Evolutionary conservation across 495 filamentous ascomycete genomes (phyloP), one percentile per base, ranked within the genome.

Genomic region (Penicillium egyptiacum): DNA sequence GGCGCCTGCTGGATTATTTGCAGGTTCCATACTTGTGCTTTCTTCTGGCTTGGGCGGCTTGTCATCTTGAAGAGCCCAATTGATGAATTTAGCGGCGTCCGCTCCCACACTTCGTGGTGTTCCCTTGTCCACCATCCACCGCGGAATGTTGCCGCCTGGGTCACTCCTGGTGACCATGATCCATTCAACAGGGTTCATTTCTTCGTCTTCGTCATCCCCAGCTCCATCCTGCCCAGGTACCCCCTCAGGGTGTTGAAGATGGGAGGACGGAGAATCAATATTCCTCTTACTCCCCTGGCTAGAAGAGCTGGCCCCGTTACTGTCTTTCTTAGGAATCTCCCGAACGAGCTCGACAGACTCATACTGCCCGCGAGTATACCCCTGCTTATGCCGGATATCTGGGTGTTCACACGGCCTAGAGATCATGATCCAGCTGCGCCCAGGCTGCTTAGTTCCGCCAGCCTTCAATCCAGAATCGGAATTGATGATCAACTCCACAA

Each of bases 91-190:
- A 50, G 78, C 82, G 0, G 92, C 91, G 68, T 97, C 93, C 23
- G 76, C 73, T 16, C 90, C 84, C 58, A 98, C 95, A 19, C 91
- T 88, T 11, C 80, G 82, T 0, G 93, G 93, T 1, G 93, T 98
- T 39, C 90, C 90, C 65, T 91, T 85, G 70, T 97, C 94, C 20
- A 98, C 89, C 87, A 98, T 89, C 75, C 94, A 98, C 26, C 90
- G 81, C 0, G 93, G 93, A 8, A 97, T 92, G 52, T 83, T 94
- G 31, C 93, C 94, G 22, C 94, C 93, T 0, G 93, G 93, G 61
- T 97, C 91, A 69, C 88, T 92, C n/a, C 93, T 79, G 2, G 93
- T 96, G 22, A 97, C 84, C 94, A 97, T 96, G 35, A 96, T 85
- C 93, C 93, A 98, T 70, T 97, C 93, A 14, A 97, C 84, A 0